Conservation (phyloP, 257 asterid species). For the Penstemon barbatus region DNA sequence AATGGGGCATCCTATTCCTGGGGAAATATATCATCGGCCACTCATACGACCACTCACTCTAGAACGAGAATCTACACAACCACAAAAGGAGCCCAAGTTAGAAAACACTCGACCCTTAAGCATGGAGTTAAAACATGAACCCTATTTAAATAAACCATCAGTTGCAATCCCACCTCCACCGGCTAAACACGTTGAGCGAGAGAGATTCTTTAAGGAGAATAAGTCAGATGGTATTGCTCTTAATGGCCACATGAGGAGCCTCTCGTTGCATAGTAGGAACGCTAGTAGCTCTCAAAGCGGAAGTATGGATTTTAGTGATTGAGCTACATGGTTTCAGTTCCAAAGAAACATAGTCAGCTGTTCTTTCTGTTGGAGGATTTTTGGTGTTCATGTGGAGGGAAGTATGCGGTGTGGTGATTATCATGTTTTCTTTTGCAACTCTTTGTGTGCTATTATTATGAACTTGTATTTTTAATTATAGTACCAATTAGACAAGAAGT, state of each 20-base stretch:
- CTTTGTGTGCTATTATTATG: slow-evolving; percentile 1
- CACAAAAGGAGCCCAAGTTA: slow-evolving; percentile 40
- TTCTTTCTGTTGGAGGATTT: slow-evolving; percentile 22
- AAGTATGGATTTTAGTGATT: slow-evolving; percentile 71
- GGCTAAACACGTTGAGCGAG: slow-evolving; percentile 85
- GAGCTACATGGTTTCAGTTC: slow-evolving; percentile 23
- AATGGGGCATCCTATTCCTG: slow-evolving; percentile 58
- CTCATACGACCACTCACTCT: slow-evolving; percentile 41
- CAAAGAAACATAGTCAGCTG: background rate
- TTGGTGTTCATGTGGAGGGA: slow-evolving; percentile 23
- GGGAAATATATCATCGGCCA: slow-evolving; percentile 67
- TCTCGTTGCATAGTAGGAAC: slow-evolving; percentile 80
- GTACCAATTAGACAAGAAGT: slow-evolving; percentile 10
- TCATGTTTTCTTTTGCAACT: slow-evolving; percentile 10
- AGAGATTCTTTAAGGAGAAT: slow-evolving; percentile 77
- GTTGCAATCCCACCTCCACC: slow-evolving; percentile 93
- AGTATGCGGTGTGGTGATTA: slow-evolving; percentile 18
- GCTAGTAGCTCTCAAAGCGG: slow-evolving; percentile 76
- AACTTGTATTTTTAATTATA: slow-evolving; percentile 22
- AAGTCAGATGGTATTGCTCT: slow-evolving; percentile 56
- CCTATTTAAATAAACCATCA: slow-evolving; percentile 30
- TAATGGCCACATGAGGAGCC: slow-evolving; percentile 58
- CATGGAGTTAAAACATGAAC: slow-evolving; percentile 33
- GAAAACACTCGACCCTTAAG: slow-evolving; percentile 34
- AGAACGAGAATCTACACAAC: slow-evolving; percentile 41